phyloP scores from a whole-genome alignment of 345 rosid genomes.

The Heritiera littoralis region DNA sequence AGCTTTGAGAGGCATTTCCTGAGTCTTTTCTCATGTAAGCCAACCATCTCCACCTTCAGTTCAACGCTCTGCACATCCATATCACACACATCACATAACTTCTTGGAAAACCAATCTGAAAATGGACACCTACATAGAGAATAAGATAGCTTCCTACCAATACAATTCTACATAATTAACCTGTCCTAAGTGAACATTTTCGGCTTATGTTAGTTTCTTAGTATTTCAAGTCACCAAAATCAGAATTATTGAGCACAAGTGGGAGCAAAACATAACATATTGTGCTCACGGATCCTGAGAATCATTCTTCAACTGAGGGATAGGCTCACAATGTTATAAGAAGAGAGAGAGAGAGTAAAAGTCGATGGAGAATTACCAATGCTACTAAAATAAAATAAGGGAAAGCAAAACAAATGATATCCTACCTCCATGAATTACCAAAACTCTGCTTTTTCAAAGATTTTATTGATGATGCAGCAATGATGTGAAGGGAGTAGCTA shows the following conservation, averaged over 20 bases:
- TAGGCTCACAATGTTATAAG: not conserved
- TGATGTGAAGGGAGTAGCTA: not conserved
- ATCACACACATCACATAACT: not conserved
- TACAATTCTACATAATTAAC: too few relatives aligned
- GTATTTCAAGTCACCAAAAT: too few relatives aligned
- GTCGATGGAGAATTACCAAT: too few relatives aligned
- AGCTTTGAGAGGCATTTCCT: constrained; percentile 48
- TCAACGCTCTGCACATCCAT: constrained; percentile 40
- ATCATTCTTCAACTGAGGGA: too few relatives aligned
- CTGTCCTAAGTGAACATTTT: too few relatives aligned
- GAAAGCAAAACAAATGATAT: not conserved
- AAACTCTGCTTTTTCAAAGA: not conserved
- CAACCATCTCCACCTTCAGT: constrained; percentile 53
- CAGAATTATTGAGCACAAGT: too few relatives aligned
- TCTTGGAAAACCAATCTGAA: not conserved
- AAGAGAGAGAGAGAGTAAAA: not conserved
- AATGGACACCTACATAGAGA: not conserved
- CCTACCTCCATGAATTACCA: constrained; percentile 37
- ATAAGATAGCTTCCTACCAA: not conserved
- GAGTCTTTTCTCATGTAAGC: constrained; percentile 48
- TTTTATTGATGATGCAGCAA: not conserved
- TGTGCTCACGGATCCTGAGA: too few relatives aligned
- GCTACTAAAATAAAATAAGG: not conserved
- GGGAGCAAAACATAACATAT: too few relatives aligned
- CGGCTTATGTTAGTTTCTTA: too few relatives aligned